Evolutionary conservation across 2,329 filamentous ascomycete species (phyloP).

Genomic region (Lecanicillium sp.): DNA sequence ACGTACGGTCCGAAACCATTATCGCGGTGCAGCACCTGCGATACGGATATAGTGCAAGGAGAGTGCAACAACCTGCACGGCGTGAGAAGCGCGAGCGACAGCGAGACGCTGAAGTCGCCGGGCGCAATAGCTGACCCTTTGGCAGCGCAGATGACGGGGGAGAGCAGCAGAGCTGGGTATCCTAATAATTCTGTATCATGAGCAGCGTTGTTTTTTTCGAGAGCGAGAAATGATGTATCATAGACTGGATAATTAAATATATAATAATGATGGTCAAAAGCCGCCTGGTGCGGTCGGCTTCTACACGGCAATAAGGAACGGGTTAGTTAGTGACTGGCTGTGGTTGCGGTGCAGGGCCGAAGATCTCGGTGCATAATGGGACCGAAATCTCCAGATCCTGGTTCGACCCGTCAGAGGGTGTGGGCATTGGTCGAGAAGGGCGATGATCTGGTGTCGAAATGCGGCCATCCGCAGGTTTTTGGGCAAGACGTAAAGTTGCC

Average conservation of each 20-base stretch:
- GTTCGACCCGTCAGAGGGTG: too few relatives aligned
- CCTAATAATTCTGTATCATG: constrained; percentile 1
- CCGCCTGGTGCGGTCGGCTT: too few relatives aligned
- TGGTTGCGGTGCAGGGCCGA: too few relatives aligned
- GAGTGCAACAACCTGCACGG: background rate
- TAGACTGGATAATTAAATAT: background rate
- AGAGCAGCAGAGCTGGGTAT: background rate
- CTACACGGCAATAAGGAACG: background rate
- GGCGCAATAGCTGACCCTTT: background rate
- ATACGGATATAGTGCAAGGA: background rate
- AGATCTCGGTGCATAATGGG: too few relatives aligned
- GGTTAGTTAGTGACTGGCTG: too few relatives aligned
- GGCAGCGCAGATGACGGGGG: background rate
- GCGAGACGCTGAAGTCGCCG: background rate
- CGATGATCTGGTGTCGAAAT: too few relatives aligned
- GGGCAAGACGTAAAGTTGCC: too few relatives aligned
- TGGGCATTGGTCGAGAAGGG: too few relatives aligned
- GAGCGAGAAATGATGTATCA: too few relatives aligned
- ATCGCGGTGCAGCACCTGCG: constrained; percentile 8
- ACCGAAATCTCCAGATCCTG: too few relatives aligned
- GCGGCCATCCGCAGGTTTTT: too few relatives aligned
- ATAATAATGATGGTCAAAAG: constrained; percentile 3
- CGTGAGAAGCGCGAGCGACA: background rate
- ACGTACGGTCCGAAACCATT: constrained; percentile 9
- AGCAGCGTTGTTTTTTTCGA: background rate